Evolutionary conservation across 192 early-diverging fungal genomes (phyloP).

Genomic region (Obelidium mucronatum): DNA sequence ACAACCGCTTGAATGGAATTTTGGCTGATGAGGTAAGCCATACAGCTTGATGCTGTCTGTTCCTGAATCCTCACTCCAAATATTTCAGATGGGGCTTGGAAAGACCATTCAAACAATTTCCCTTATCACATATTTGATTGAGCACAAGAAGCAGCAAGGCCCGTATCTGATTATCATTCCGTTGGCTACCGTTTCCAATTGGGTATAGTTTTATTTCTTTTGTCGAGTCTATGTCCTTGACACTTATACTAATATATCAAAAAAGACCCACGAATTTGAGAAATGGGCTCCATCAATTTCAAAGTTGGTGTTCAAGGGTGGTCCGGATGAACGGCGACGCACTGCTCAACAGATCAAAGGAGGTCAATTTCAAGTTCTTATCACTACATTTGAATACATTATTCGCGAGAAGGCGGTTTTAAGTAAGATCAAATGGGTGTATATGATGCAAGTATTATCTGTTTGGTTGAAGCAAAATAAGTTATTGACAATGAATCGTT

Average conservation of each 20-base stretch:
- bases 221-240: neutral
- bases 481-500: too few relatives aligned
- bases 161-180: slow-evolving; percentile 98
- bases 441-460: too few relatives aligned
- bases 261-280: slow-evolving; percentile 79
- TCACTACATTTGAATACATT: slow-evolving; percentile 98
- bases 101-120: slow-evolving; percentile 94
- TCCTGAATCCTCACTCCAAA: too few relatives aligned
- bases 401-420: slow-evolving; percentile 91
- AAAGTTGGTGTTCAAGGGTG: slow-evolving; percentile 94
- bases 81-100: slow-evolving; percentile 72
- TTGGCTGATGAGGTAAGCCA: slow-evolving; percentile 74
- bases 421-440: slow-evolving; percentile 92
- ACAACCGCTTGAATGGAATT: slow-evolving; percentile 98
- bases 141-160: slow-evolving; percentile 91
- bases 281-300: slow-evolving; percentile 93
- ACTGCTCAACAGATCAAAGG: slow-evolving; percentile 76
- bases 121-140: slow-evolving; percentile 94
- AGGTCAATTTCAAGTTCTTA: slow-evolving; percentile 89
- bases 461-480: too few relatives aligned
- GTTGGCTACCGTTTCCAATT: slow-evolving; percentile 95
- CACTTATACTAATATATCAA: neutral
- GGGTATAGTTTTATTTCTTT: slow-evolving; percentile 67
- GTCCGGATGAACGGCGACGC: slow-evolving; percentile 73
- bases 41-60: neutral